Evolutionary conservation across 1,284 basidiomycete genomes (phyloP), one percentile per base, ranked within the genome.

Genomic region (Pseudozyma pruni): DNA sequence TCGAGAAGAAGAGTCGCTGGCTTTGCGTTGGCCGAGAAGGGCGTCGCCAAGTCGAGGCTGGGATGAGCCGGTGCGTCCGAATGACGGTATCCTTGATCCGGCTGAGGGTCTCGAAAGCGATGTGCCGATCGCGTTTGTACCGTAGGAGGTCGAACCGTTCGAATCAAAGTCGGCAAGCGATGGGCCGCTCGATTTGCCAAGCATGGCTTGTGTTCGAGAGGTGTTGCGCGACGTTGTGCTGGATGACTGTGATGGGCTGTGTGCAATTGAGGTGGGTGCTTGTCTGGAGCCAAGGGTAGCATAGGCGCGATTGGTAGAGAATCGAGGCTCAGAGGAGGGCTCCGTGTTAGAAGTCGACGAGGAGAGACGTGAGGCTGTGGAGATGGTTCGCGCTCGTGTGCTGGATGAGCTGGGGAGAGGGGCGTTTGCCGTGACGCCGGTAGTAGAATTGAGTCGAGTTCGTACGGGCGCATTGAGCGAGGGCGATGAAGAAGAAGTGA

Each of bases 1-100:
- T 9, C 57, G 56, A 16, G 63, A 51, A 10, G 52, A 52, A 11
- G 55, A 49, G 37, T 72, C 70, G 60, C 70, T 72, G 5, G 33
- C 23, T 44, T 72, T 72, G 17, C 70, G 44, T 40, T 68, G 63
- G n/a, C 56, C 70, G 17, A 72, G 50, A 8, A 72, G 56, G 1
- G 63, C 55, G 41, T 72, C 70, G 7, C 70, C 70, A n/a, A 72
- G 59, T n/a, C 70, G 63, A 23, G 60, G 51, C 6, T 68, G 64
- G 0, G 52, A 33, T 4, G 57, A 58, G 31, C 46, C 50, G 2
- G 46, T 51, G 52, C 64, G 63, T 33, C 64, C 59, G 22, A 67
- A 53, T 13, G 70, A 62, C 3, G 70, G 70, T 20, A 72, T 72
- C n/a, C 59, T 52, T 0, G 70, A 68, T 4, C 47, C 59, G 9